Evolutionary conservation across 2,329 filamentous ascomycete species (phyloP).

Genomic region (Gnomoniopsis smithogilvyi): DNA sequence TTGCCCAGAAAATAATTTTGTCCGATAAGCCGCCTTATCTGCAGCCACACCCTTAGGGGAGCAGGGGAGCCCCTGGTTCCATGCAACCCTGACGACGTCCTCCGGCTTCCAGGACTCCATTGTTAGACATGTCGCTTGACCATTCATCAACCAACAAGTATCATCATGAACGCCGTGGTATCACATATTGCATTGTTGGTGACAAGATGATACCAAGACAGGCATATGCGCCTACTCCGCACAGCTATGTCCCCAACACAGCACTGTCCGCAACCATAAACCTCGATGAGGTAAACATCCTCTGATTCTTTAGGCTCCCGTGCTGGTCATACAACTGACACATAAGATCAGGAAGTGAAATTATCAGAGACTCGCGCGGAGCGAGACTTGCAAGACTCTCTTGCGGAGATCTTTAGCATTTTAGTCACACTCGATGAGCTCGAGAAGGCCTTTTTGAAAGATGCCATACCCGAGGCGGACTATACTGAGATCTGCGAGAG

Average conservation of each 20-base stretch:
- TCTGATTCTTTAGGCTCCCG: background rate
- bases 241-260: conserved; percentile 86
- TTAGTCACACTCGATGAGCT: conserved; percentile 93
- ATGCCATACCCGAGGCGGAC: conserved; percentile 85
- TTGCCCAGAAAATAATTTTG: background rate
- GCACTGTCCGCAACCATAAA: conserved; percentile 85
- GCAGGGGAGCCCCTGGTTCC: background rate
- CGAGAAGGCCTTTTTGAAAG: conserved; percentile 94
- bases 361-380: conserved; percentile 82
- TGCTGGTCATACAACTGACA: conserved; percentile 17
- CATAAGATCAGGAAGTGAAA: conserved; percentile 77
- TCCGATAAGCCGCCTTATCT: conserved; percentile 4
- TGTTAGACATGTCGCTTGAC: background rate
- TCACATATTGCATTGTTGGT: background rate
- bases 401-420: conserved; percentile 97
- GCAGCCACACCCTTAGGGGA: background rate
- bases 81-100: background rate
- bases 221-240: conserved; percentile 84
- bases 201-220: conserved; percentile 53
- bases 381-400: conserved; percentile 89
- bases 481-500: conserved; percentile 97
- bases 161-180: background rate
- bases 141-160: background rate
- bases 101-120: background rate
- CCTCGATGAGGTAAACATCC: conserved; percentile 71